Evolutionary conservation across 345 rosid genomes (phyloP).

Genomic region (Populus tremula): DNA sequence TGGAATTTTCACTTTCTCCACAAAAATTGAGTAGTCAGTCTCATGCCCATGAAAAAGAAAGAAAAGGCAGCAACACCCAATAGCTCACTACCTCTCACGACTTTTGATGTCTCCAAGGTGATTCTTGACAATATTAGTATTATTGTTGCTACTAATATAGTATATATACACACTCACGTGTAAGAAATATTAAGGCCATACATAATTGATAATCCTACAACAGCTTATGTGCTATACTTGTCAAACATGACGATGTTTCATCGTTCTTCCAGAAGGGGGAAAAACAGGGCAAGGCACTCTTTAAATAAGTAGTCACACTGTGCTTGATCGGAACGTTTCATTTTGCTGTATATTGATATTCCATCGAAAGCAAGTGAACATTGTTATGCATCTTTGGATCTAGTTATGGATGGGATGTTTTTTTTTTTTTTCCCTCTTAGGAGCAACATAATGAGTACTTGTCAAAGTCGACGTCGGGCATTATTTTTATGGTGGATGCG

Average conservation of each 20-base stretch:
- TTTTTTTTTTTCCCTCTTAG: background rate
- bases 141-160: background rate
- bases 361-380: background rate
- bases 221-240: background rate
- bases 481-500: background rate
- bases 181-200: background rate
- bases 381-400: background rate
- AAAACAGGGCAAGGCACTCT: background rate
- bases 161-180: background rate
- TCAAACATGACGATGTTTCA: background rate
- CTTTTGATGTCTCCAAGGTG: background rate
- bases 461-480: background rate
- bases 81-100: background rate
- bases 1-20: slow-evolving; percentile 56
- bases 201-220: background rate
- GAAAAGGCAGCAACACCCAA: background rate
- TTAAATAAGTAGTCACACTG: no score
- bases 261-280: background rate
- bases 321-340: background rate
- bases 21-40: slow-evolving; percentile 1
- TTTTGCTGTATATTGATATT: background rate
- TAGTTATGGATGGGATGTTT: background rate
- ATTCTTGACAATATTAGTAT: background rate
- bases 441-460: background rate
- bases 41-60: background rate